phyloP scores from a whole-genome alignment of 352 stramenopile species.

The Globisporangium okanoganense region DNA sequence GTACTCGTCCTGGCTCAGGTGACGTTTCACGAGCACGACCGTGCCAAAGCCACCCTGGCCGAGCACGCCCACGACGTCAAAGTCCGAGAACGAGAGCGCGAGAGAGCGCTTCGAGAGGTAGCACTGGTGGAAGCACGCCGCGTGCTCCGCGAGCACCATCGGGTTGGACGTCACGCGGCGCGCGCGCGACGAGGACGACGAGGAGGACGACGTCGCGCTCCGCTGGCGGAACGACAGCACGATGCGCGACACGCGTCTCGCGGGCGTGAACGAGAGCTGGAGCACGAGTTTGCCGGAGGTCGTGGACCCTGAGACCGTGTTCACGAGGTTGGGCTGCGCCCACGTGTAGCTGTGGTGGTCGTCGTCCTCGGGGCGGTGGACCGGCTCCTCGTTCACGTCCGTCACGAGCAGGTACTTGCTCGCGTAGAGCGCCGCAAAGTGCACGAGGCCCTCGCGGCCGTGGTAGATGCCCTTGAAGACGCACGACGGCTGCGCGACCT shows the following conservation, averaged over 20 bases:
- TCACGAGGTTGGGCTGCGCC: conserved; percentile 52
- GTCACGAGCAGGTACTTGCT: conserved; percentile 74
- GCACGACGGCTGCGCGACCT: conserved; percentile 68
- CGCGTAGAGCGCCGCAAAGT: conserved; percentile 76
- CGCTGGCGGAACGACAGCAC: conserved; percentile 82
- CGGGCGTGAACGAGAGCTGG: conserved; percentile 80
- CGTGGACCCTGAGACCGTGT: conserved; percentile 74
- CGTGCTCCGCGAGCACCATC: conserved; percentile 72
- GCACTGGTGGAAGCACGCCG: conserved; percentile 79
- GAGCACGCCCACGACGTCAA: conserved; percentile 82
- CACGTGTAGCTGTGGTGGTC: conserved; percentile 70
- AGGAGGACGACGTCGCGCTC: conserved; percentile 22
- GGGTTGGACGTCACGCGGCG: conserved; percentile 68
- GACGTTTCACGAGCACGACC: conserved; percentile 76
- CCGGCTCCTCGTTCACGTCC: conserved; percentile 42
- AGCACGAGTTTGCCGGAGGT: conserved; percentile 71
- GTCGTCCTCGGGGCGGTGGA: conserved; percentile 63
- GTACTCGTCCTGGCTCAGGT: conserved; percentile 72
- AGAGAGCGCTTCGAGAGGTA: conserved; percentile 80
- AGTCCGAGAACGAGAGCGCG: conserved; percentile 80
- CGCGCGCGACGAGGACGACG: conserved; percentile 26
- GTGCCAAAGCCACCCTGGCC: conserved; percentile 78
- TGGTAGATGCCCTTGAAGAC: conserved; percentile 89
- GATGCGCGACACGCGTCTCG: conserved; percentile 76
- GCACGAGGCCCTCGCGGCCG: conserved; percentile 79